These are phyloP conservation scores for Penicillium malachiteum DNA, from an alignment of 495 filamentous ascomycete genomes.

Conservation along the genomic window DNA sequence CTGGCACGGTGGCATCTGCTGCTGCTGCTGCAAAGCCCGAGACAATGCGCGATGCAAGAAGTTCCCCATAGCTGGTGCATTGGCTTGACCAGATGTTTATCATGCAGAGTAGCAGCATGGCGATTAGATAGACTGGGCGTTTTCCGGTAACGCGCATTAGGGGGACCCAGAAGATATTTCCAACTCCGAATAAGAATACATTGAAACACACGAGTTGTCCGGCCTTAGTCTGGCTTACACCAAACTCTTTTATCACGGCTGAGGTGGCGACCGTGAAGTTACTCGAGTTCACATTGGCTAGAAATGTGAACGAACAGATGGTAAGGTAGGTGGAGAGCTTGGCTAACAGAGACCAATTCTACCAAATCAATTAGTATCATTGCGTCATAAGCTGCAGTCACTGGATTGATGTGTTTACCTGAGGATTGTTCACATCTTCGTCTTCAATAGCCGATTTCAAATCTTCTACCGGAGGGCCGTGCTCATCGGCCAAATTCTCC, in stretches of 20 bases:
- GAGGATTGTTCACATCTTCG: slow-evolving; percentile 12
- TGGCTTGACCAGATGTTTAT: slow-evolving; percentile 32
- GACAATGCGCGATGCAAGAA: slow-evolving; percentile 31
- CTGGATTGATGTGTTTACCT: slow-evolving; percentile 1
- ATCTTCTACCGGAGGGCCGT: not conserved
- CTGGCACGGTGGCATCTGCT: slow-evolving; percentile 32
- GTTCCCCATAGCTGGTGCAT: slow-evolving; percentile 23
- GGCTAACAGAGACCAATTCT: slow-evolving; percentile 29
- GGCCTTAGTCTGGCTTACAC: slow-evolving; percentile 26
- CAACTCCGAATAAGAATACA: slow-evolving; percentile 33
- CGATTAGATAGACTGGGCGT: slow-evolving; percentile 30
- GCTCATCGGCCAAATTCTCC: slow-evolving; percentile 10
- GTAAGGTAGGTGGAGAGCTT: slow-evolving; percentile 29
- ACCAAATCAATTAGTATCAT: not conserved
- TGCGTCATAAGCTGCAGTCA: not conserved
- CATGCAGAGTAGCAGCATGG: slow-evolving; percentile 24
- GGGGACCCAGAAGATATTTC: slow-evolving; percentile 34
- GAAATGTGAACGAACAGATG: slow-evolving; percentile 34
- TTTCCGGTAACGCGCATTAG: slow-evolving; percentile 32
- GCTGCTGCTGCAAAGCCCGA: slow-evolving; percentile 30
- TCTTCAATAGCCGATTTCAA: not conserved
- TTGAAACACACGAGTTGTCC: slow-evolving; percentile 33
- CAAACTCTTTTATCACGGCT: slow-evolving; percentile 28
- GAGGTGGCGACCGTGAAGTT: slow-evolving; percentile 34
- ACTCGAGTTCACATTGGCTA: slow-evolving; percentile 34